These are phyloP conservation scores for Arabis hirsuta DNA, from an alignment of 345 rosid genomes.

Conservation along the genomic window DNA sequence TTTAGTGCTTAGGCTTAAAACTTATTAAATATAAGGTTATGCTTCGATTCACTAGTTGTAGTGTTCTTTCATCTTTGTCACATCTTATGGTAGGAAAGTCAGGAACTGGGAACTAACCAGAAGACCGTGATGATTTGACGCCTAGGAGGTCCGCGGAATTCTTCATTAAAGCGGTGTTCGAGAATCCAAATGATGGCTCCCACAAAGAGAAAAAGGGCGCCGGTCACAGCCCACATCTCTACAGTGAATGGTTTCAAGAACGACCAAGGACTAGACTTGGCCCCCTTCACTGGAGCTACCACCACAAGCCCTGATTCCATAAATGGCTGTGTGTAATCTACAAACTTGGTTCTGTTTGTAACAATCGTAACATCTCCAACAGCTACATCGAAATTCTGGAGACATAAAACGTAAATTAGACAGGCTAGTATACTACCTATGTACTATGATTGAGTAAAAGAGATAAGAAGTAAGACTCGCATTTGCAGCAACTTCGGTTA, in stretches of 20 bases:
- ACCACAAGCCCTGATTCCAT: constrained; percentile 86
- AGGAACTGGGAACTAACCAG: constrained; percentile 59
- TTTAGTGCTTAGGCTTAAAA: constrained; percentile 9
- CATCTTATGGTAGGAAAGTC: constrained; percentile 7
- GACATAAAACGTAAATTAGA: constrained; percentile 31
- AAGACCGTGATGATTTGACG: constrained; percentile 77
- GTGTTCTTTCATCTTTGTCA: background rate
- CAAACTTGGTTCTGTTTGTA: constrained; percentile 79
- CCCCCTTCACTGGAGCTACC: constrained; percentile 72
- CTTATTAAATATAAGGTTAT: background rate
- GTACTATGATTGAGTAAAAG: constrained; percentile 18
- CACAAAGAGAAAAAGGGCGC: constrained; percentile 73
- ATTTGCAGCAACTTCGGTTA: constrained; percentile 59
- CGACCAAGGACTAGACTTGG: constrained; percentile 89
- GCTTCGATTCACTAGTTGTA: background rate
- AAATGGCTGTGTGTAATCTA: constrained; percentile 93
- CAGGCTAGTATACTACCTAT: constrained; percentile 6
- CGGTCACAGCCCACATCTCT: constrained; percentile 92
- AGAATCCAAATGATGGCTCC: constrained; percentile 98
- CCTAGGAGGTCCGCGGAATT: constrained; percentile 89
- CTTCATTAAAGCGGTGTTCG: constrained; percentile 82
- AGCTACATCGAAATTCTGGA: constrained; percentile 78
- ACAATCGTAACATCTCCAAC: constrained; percentile 79
- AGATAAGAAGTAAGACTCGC: constrained; percentile 56
- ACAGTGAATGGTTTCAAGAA: constrained; percentile 86